Percentiles rank a stretch among this genome's conserved stretches.
Conservation (phyloP, 2,329 filamentous ascomycete species). For the Metarhizium rileyi region DNA sequence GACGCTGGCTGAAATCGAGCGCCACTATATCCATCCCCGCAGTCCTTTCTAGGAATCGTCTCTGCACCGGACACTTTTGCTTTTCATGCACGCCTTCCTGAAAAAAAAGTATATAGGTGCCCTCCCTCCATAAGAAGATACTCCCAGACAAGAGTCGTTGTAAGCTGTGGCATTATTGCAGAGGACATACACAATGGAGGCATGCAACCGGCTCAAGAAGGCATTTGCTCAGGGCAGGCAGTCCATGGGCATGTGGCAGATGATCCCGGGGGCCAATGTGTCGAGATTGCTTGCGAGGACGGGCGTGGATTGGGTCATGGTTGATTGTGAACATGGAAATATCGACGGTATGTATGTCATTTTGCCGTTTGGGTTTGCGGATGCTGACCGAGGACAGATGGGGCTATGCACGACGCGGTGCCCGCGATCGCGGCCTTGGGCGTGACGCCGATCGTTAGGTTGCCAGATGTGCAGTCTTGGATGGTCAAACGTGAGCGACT, state of each 20-base stretch:
- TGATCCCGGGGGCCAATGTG: slow-evolving; percentile 50
- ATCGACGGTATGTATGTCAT: slow-evolving; percentile 30
- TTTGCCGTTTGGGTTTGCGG: neutral
- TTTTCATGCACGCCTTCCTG: neutral
- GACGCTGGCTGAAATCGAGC: neutral
- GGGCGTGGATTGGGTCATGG: slow-evolving; percentile 58
- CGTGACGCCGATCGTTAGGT: slow-evolving; percentile 34
- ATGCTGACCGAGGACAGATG: slow-evolving; percentile 22
- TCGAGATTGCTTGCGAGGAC: slow-evolving; percentile 49
- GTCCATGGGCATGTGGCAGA: slow-evolving; percentile 53
- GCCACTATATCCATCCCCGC: neutral
- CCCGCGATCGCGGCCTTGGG: slow-evolving; percentile 39
- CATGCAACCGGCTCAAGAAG: slow-evolving; percentile 38
- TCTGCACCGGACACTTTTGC: neutral
- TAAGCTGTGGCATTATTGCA: neutral
- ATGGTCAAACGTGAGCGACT: slow-evolving; percentile 32
- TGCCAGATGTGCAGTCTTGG: slow-evolving; percentile 40
- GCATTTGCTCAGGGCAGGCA: slow-evolving; percentile 38
- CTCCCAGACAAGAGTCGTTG: neutral
- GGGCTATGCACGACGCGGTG: slow-evolving; percentile 43
- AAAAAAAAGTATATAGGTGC: too few relatives aligned
- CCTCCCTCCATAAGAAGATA: neutral
- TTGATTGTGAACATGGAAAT: slow-evolving; percentile 45
- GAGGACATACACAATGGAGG: slow-evolving; percentile 24
- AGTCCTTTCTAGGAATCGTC: neutral